These are phyloP conservation scores for Trapa incisa DNA, from an alignment of 345 rosid genomes.

Conservation along the genomic window DNA sequence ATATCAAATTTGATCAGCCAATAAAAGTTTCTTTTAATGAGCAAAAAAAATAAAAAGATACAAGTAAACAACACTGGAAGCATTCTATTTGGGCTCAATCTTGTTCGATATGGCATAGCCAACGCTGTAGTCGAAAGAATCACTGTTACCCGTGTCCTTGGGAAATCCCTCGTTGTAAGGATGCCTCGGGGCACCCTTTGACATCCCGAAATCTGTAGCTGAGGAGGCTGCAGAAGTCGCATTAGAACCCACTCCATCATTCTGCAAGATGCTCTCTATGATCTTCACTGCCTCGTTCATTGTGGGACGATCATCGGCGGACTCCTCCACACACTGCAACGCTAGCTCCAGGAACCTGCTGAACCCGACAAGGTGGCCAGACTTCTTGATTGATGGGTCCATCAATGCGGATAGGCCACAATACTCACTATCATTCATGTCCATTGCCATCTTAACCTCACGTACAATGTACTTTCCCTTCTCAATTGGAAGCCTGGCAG, in stretches of 20 bases:
- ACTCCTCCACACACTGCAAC: slow-evolving; percentile 17
- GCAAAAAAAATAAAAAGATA: neutral
- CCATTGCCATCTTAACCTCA: slow-evolving; percentile 11
- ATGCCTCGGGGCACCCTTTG: slow-evolving; percentile 7
- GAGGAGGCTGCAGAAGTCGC: slow-evolving; percentile 11
- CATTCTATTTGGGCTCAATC: slow-evolving; percentile 11
- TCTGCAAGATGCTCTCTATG: slow-evolving; percentile 22
- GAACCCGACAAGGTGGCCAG: slow-evolving; percentile 16
- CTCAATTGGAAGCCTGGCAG: slow-evolving; percentile 15
- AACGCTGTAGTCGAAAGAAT: slow-evolving; percentile 9
- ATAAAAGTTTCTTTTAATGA: neutral
- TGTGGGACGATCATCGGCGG: slow-evolving; percentile 18
- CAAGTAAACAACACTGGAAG: neutral
- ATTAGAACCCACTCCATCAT: slow-evolving; percentile 11
- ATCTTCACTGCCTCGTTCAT: slow-evolving; percentile 27
- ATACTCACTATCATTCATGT: slow-evolving; percentile 9
- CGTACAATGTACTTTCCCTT: slow-evolving; percentile 17
- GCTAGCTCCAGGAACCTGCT: slow-evolving; percentile 22
- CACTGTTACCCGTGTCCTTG: slow-evolving; percentile 5
- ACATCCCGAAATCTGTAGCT: slow-evolving; percentile 3
- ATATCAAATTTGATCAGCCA: too few relatives aligned
- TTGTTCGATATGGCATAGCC: slow-evolving; percentile 2
- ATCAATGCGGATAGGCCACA: slow-evolving; percentile 10
- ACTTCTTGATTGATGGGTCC: slow-evolving; percentile 10
- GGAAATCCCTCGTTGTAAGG: slow-evolving; percentile 5